A percentile compares a stretch with the other conserved stretches of the same genome.
Conservation (phyloP, 73 alveolate species). For the Stentor coeruleus region DNA sequence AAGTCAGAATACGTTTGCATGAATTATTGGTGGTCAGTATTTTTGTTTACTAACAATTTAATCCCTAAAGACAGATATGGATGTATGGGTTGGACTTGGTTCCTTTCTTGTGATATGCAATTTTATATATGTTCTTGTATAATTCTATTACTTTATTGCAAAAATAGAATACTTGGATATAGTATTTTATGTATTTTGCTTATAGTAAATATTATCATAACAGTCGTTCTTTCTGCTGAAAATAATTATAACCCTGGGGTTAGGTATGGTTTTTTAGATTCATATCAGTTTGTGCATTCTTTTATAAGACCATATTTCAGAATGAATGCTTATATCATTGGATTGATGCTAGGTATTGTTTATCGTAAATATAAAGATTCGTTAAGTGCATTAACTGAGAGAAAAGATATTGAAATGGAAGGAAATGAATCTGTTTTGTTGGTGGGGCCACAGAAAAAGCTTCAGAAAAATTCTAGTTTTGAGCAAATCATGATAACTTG, state of each 20-base stretch:
- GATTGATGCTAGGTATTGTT: constrained; percentile 28
- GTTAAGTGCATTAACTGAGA: background rate
- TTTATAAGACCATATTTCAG: constrained; percentile 42
- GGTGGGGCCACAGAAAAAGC: too few species aligned
- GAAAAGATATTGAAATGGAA: constrained; percentile 15
- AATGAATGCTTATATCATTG: constrained; percentile 36
- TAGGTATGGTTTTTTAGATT: background rate
- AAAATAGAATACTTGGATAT: constrained; percentile 25
- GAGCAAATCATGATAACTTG: background rate
- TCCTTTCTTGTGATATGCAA: constrained; percentile 42
- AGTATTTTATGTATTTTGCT: background rate
- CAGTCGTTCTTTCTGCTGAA: background rate
- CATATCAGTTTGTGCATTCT: background rate
- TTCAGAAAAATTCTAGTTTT: background rate
- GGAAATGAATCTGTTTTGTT: background rate
- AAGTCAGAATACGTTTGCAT: background rate
- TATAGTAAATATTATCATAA: background rate
- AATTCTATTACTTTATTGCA: constrained; percentile 26
- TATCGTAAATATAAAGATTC: constrained; percentile 24
- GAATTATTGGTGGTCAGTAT: constrained; percentile 40
- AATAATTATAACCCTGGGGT: background rate
- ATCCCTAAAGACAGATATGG: constrained; percentile 23
- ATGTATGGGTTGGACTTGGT: constrained; percentile 50
- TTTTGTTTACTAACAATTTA: constrained; percentile 35
- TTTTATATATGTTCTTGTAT: constrained; percentile 37